Evolutionary conservation across 140 eudicot genomes (phyloP).

Genomic region (Stevia rebaudiana): DNA sequence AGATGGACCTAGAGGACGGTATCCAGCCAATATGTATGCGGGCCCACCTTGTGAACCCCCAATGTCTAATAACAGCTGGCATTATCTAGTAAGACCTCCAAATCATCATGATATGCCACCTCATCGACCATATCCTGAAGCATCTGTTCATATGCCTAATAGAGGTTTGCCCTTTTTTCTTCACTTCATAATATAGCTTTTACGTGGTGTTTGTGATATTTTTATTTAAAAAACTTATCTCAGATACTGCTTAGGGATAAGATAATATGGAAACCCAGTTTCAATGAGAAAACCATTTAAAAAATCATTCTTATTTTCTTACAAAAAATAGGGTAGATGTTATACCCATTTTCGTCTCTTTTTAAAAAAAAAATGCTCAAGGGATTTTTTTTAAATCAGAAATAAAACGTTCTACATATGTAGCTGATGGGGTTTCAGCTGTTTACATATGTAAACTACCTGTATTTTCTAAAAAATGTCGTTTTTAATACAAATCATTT

Average conservation of each 20-base stretch:
- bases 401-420: no score
- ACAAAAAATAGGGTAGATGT: no score
- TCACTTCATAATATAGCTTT: neutral
- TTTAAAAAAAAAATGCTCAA: no score
- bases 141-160: conserved; percentile 54
- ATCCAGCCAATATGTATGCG: conserved; percentile 35
- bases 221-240: neutral
- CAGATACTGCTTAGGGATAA: neutral
- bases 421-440: no score
- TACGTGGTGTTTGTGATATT: neutral
- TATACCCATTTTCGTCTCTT: no score
- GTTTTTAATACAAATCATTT: no score
- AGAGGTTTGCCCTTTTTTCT: conserved; percentile 42
- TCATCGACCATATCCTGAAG: conserved; percentile 62
- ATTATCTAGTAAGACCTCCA: conserved; percentile 47
- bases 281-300: no score
- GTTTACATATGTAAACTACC: no score
- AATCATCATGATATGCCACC: conserved; percentile 54
- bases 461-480: no score
- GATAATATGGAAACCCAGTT: no score
- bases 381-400: no score
- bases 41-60: conserved; percentile 63
- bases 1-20: conserved; percentile 39
- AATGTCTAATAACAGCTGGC: conserved; percentile 48
- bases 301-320: no score